Evolutionary conservation across 768 basidiomycete genomes (phyloP).

Genomic region (Pulveroboletus sp.): DNA sequence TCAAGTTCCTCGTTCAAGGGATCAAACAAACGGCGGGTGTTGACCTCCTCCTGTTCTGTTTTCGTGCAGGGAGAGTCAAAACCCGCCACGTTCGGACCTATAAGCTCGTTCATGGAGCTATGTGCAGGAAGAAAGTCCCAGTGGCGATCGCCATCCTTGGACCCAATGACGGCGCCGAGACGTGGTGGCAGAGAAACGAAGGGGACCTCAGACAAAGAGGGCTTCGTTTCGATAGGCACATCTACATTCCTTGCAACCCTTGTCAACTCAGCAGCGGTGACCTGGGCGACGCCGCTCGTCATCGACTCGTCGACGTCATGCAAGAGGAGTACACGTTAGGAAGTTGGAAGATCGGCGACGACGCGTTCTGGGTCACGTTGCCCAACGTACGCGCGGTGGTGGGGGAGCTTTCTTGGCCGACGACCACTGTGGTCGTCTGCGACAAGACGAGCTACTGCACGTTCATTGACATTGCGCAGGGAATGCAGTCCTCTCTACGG

Average conservation of each 20-base stretch:
- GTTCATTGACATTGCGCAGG: constrained; percentile 7
- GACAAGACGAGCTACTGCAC: constrained; percentile 7
- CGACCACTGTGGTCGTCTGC: constrained; percentile 18
- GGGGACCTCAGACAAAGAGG: constrained; percentile 8
- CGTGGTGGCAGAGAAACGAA: constrained; percentile 30
- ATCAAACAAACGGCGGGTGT: constrained; percentile 12
- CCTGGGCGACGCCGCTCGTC: not conserved
- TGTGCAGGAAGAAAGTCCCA: constrained; percentile 30
- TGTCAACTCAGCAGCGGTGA: not conserved
- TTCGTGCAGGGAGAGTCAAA: constrained; percentile 23
- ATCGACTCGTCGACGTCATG: constrained; percentile 7
- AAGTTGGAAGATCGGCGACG: constrained; percentile 10
- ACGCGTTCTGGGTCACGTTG: constrained; percentile 10
- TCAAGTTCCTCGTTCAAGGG: constrained; percentile 13
- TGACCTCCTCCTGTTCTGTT: constrained; percentile 27
- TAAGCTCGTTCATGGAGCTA: constrained; percentile 26
- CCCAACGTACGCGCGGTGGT: constrained; percentile 18
- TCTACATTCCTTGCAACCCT: constrained; percentile 16
- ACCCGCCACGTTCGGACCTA: constrained; percentile 23
- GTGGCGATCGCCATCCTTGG: constrained; percentile 30
- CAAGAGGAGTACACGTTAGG: constrained; percentile 7
- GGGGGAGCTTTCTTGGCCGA: constrained; percentile 16
- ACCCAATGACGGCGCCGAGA: constrained; percentile 21
- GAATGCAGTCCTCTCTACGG: constrained; percentile 7
- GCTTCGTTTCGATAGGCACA: constrained; percentile 26